Percentiles rank a stretch among this genome's conserved stretches.
phyloP scores from a whole-genome alignment of 2,329 filamentous ascomycete genomes.

The Penicillium sumatraense region DNA sequence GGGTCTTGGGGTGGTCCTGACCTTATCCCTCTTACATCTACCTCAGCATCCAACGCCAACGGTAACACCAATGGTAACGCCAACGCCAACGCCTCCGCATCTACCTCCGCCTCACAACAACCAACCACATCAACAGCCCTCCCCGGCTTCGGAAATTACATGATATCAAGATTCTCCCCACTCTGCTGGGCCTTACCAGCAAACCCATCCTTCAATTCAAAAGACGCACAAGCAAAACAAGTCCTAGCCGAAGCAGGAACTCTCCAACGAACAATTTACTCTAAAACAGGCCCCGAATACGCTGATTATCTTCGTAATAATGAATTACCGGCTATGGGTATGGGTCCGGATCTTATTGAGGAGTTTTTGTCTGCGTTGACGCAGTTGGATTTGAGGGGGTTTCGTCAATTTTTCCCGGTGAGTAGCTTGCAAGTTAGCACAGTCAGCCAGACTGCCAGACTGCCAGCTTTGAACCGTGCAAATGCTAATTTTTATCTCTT shows the following conservation, averaged over 20 bases:
- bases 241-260: constrained; percentile 86
- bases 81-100: constrained; percentile 34
- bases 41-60: too few relatives aligned
- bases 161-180: constrained; percentile 85
- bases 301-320: constrained; percentile 56
- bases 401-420: constrained; percentile 55
- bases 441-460: neutral
- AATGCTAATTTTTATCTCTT: constrained; percentile 7
- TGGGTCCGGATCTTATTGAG: constrained; percentile 51
- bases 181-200: constrained; percentile 88
- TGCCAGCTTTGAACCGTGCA: neutral
- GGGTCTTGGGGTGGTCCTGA: constrained; percentile 90
- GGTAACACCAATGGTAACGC: constrained; percentile 21
- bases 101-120: too few relatives aligned
- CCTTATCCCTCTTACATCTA: constrained; percentile 58
- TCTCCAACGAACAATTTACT: constrained; percentile 86
- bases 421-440: too few relatives aligned
- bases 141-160: constrained; percentile 89
- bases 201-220: constrained; percentile 77
- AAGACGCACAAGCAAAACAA: constrained; percentile 86
- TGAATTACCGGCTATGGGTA: constrained; percentile 54
- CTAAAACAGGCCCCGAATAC: constrained; percentile 85
- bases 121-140: constrained; percentile 61
- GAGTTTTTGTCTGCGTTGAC: constrained; percentile 53
- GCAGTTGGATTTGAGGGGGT: constrained; percentile 50